Base-by-base conservation (phyloP, 2,329 filamentous ascomycete species). In the Fusarium sacchari region DNA sequence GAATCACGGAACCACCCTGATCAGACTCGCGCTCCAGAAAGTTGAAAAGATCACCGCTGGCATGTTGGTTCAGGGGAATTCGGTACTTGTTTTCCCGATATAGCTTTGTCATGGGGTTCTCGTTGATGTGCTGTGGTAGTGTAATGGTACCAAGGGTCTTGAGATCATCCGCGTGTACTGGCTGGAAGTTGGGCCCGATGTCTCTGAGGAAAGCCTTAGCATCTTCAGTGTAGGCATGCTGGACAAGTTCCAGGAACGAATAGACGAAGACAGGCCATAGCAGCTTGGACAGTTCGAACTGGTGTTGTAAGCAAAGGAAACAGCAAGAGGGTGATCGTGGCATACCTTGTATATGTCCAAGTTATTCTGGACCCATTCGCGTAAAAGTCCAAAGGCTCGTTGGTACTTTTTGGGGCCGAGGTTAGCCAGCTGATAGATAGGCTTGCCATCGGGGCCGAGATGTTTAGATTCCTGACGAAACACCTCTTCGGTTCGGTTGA, bases 261-360 rank as follows among this genome's bases (percentile, higher is more conserved):
- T 99, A 97, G 57, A 98, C 93, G 79, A 98, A 98, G 2, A 97
- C 85, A 0, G 96, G 96, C 95, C 96, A 99, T 22, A 97, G 84
- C 8, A 98, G 86, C 75, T 97, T 95, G 66, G 90, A 89, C 7
- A 99, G 87, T 83, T 99, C 96, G 49, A 96, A 94, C 90, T 95
- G 71, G 18, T 67, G 49, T 6, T n/a, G 56, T 79, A 40, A 81
- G 75, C 28, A 34, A 73, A 46, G 20, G 20, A 34, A 12, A 10
- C 8, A 26, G 75, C 44, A 78, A 37, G 24, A 43, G 6, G 6
- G 40, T 10, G 24, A 2, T 52, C 36, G 40, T 36, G 37, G 26
- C 83, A 77, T 82, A 92, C 93, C 86, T 97, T 97, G 88, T 98
- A 98, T 34, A 98, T 88, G 73, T 98, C 96, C 30, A 99, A 87